These are phyloP conservation scores for Boeremia exigua DNA, from an alignment of 2,329 filamentous ascomycete species.

Conservation along the genomic window DNA sequence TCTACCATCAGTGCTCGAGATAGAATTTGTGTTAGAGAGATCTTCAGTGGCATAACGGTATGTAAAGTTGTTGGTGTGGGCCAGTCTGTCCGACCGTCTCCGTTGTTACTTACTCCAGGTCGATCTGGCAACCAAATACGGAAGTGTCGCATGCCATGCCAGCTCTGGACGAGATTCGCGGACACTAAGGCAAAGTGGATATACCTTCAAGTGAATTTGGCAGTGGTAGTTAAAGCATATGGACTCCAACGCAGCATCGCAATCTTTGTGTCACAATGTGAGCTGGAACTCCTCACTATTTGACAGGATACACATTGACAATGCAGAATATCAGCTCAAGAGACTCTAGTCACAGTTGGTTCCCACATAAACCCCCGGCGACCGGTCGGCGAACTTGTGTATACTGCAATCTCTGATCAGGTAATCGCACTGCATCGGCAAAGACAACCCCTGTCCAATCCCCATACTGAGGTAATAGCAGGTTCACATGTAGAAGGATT, in stretches of 20 bases:
- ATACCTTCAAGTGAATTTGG: not conserved
- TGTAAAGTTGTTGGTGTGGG: no score
- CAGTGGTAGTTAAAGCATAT: not conserved
- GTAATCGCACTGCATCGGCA: not conserved
- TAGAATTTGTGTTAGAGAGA: no score
- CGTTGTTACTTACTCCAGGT: no score
- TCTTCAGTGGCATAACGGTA: no score
- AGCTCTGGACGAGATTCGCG: not conserved
- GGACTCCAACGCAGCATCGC: not conserved
- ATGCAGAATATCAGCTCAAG: not conserved
- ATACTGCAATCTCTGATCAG: not conserved
- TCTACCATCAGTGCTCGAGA: no score
- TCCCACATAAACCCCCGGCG: not conserved
- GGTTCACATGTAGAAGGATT: not conserved
- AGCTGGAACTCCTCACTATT: not conserved
- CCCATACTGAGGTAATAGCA: not conserved
- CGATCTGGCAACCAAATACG: no score
- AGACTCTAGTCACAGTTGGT: not conserved
- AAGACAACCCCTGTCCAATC: not conserved
- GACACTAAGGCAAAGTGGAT: not conserved
- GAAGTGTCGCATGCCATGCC: no score
- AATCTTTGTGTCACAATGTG: no score
- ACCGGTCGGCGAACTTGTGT: constrained; percentile 10
- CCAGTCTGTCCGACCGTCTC: no score
- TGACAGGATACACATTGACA: not conserved